Evolutionary conservation across 495 filamentous ascomycete genomes (phyloP).

Genomic region (Podospora comata): DNA sequence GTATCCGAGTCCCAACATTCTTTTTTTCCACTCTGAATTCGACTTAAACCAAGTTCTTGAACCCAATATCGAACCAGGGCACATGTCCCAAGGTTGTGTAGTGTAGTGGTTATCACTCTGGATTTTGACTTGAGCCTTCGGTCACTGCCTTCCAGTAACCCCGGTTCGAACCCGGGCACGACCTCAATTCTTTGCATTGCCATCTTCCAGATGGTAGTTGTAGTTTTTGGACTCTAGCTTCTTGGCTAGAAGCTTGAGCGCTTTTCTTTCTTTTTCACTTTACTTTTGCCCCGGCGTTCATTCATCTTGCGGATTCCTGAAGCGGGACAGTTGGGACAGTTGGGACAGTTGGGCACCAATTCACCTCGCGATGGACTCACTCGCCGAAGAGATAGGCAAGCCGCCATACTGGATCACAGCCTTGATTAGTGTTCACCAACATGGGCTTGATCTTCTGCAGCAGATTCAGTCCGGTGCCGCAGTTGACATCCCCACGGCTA

Average conservation of each 20-base stretch:
- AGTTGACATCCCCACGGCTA: no score
- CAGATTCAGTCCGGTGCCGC: no score
- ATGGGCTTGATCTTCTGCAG: no score
- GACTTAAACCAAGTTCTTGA: background rate
- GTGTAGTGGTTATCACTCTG: slow-evolving; percentile 8
- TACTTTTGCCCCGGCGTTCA: no score
- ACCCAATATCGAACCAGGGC: background rate
- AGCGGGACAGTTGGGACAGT: no score
- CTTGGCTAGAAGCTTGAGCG: background rate
- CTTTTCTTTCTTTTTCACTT: background rate
- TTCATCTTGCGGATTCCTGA: no score
- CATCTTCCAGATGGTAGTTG: background rate
- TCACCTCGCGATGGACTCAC: no score
- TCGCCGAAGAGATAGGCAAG: no score
- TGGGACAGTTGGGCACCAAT: no score
- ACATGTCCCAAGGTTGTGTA: background rate
- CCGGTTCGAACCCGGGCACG: slow-evolving; percentile 7
- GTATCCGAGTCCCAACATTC: slow-evolving; percentile 11
- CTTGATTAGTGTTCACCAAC: no score
- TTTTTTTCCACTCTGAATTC: background rate
- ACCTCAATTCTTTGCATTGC: background rate
- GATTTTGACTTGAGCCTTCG: background rate
- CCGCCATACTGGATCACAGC: no score
- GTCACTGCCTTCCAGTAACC: slow-evolving; percentile 4
- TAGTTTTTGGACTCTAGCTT: background rate